These are phyloP conservation scores for Colletotrichum sidae DNA, from an alignment of 2,329 filamentous ascomycete genomes.

Conservation along the genomic window DNA sequence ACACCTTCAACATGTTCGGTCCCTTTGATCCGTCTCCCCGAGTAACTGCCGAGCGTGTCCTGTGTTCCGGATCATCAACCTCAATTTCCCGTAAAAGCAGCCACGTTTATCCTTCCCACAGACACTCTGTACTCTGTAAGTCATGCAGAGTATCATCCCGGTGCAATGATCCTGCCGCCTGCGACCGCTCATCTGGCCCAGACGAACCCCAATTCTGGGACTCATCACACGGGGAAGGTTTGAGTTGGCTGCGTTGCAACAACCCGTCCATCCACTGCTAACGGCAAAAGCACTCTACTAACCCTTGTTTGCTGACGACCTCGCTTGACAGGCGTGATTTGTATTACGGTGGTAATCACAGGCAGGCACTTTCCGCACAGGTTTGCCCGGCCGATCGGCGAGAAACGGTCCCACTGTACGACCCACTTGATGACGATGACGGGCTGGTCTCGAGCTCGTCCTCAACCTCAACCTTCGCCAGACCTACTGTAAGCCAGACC, in stretches of 20 bases:
- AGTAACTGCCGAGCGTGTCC: no score
- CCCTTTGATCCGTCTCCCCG: no score
- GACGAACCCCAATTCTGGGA: conserved; percentile 26
- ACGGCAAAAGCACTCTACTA: neutral
- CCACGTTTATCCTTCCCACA: neutral
- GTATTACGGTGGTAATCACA: conserved; percentile 10
- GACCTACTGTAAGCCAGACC: no score
- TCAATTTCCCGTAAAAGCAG: conserved; percentile 1
- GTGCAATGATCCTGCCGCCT: conserved; percentile 10
- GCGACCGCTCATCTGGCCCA: conserved; percentile 22
- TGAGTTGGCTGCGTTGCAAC: conserved; percentile 12
- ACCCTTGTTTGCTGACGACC: conserved; percentile 2
- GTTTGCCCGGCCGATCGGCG: conserved; percentile 17
- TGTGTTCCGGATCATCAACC: neutral
- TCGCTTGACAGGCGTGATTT: conserved; percentile 24
- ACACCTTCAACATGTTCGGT: no score
- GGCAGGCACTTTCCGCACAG: neutral
- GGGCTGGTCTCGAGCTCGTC: conserved; percentile 19
- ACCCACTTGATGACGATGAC: conserved; percentile 31
- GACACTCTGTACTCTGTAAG: no score
- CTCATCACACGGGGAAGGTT: conserved; percentile 10
- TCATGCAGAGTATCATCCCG: conserved; percentile 10
- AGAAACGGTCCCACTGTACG: conserved; percentile 22
- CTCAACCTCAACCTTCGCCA: conserved; percentile 13
- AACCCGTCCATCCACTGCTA: neutral